phyloP scores from a whole-genome alignment of 441 rosid species.

The Jatropha multifida region DNA sequence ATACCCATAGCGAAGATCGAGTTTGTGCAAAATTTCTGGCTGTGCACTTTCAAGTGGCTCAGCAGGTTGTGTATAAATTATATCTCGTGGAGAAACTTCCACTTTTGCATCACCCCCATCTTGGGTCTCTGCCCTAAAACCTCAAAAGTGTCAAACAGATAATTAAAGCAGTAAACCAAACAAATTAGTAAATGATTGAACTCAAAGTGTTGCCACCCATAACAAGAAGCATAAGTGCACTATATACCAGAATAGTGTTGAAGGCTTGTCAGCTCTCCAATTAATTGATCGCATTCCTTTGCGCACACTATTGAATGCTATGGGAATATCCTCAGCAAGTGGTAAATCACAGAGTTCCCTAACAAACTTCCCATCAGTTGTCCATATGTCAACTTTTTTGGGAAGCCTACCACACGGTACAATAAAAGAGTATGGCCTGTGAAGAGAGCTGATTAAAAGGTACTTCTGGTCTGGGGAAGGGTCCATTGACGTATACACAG shows the following conservation, averaged over 20 bases:
- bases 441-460: slow-evolving; percentile 62
- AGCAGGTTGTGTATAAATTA: slow-evolving; percentile 71
- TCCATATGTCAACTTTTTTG: slow-evolving; percentile 85
- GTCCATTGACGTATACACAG: slow-evolving; percentile 81
- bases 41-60: slow-evolving; percentile 71
- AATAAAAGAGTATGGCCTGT: slow-evolving; percentile 85
- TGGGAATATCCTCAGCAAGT: slow-evolving; percentile 92
- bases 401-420: slow-evolving; percentile 98
- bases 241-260: slow-evolving; percentile 75
- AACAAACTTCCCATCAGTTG: slow-evolving; percentile 67
- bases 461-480: slow-evolving; percentile 89
- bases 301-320: slow-evolving; percentile 83
- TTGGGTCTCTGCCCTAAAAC: slow-evolving; percentile 91
- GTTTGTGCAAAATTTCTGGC: slow-evolving; percentile 82
- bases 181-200: neutral
- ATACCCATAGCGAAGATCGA: slow-evolving; percentile 96
- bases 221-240: neutral
- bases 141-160: slow-evolving; percentile 26
- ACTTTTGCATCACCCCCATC: slow-evolving; percentile 93
- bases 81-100: slow-evolving; percentile 95
- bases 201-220: neutral
- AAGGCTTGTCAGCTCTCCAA: slow-evolving; percentile 97
- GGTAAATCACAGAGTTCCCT: slow-evolving; percentile 87
- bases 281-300: slow-evolving; percentile 88
- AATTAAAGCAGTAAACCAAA: slow-evolving; percentile 19